Evolutionary conservation across 352 stramenopile species (phyloP), one percentile per base, ranked within the genome.

Genomic region (Plasmopara halstedii): DNA sequence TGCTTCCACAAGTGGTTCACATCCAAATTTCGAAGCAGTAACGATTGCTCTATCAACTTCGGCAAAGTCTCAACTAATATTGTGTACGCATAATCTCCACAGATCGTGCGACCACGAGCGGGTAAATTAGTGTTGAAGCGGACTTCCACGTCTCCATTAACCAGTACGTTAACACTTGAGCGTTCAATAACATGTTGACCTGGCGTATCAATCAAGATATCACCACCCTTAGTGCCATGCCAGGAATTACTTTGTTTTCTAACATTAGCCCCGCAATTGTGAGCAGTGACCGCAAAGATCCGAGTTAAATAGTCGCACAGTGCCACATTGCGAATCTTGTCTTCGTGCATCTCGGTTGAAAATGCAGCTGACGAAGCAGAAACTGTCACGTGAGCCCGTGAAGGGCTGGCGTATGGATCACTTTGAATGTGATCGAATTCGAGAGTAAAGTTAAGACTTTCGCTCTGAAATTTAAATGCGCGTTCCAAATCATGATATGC

Each of bases 41-140:
- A 65, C 21, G 79, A 67, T 27, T 76, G 63, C 40, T 80, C 50
- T 4, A 98, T 75, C 15, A 98, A 70, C 40, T 70, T 70, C 2
- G 92, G 91, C 8, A 98, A 51, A 15, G 79, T 90, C 20, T 92
- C 69, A 6, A 88, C 72, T 22, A 99, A 79, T 49, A 98, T 97
- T 19, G 93, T 79, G 50, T 84, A 74, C 19, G 92, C 94, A 66
- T 84, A 96, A 20, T 94, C 68, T 29, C 95, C 95, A 32, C 93
- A 93, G 56, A 99, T 97, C 37, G 71, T 93, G 36, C 95, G 78
- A 2, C 95, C 94, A 19, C 86, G 71, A 13, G 95, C 95, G 4
- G 94, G 95, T 25, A 99, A 77, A 42, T 96, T 97, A 49, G 98
- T 88, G 21, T 91, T 97, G 59, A 99, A 96, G 39, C 96, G 82